Evolutionary conservation across 2,329 filamentous ascomycete genomes (phyloP).

Genomic region (Aureobasidium sp.): DNA sequence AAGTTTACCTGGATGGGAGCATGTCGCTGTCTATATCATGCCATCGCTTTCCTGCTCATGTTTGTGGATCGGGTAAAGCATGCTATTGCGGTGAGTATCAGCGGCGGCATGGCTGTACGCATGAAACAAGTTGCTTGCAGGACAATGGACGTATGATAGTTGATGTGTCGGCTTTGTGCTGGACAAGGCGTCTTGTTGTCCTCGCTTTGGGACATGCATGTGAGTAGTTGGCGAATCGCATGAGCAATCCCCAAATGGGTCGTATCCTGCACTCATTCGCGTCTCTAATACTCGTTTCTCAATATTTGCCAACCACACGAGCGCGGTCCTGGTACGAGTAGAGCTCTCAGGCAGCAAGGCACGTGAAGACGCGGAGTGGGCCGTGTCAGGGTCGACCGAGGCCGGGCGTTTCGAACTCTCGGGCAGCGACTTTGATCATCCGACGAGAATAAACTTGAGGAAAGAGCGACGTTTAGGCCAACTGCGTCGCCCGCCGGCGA

Average conservation of each 20-base stretch:
- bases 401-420: not conserved
- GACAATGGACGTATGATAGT: not conserved
- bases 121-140: not conserved
- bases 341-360: not conserved
- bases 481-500: not conserved
- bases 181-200: not conserved
- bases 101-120: not conserved
- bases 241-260: not conserved
- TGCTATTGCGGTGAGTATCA: not conserved
- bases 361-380: not conserved
- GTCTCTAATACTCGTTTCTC: no score
- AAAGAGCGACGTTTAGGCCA: not conserved
- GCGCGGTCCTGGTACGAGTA: not conserved
- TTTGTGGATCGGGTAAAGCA: not conserved
- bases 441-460: conserved; percentile 9
- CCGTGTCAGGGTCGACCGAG: not conserved
- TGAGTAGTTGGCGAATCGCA: not conserved
- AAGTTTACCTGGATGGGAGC: not conserved
- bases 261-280: not conserved
- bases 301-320: not conserved
- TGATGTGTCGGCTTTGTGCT: not conserved
- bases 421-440: not conserved
- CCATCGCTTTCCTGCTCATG: not conserved
- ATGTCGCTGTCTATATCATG: not conserved
- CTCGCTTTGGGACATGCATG: not conserved